These are phyloP conservation scores for Arthroderma sp. DNA, from an alignment of 2,329 filamentous ascomycete genomes.

Conservation along the genomic window DNA sequence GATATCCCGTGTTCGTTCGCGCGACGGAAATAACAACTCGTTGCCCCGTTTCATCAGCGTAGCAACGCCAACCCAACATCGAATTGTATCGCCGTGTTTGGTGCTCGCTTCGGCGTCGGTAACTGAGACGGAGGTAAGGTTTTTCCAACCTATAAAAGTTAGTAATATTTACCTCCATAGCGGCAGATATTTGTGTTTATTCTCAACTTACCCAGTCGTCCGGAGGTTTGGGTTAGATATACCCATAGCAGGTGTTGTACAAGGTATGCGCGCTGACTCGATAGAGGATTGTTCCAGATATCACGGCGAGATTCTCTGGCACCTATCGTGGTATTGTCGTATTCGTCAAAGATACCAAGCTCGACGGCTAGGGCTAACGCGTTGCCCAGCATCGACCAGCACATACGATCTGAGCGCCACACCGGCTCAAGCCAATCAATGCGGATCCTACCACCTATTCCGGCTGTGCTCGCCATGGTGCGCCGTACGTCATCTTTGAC, in stretches of 20 bases:
- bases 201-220: conserved; percentile 35
- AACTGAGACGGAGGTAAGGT: conserved; percentile 12
- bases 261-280: conserved; percentile 21
- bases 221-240: conserved; percentile 39
- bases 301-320: conserved; percentile 12
- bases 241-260: conserved; percentile 31
- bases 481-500: conserved; percentile 35
- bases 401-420: conserved; percentile 44
- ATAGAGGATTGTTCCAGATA: conserved; percentile 19
- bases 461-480: conserved; percentile 18
- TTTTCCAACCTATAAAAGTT: conserved; percentile 11
- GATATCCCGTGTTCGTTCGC: conserved; percentile 66
- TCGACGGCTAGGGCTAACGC: conserved; percentile 41
- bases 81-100: conserved; percentile 25
- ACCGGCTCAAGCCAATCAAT: conserved; percentile 43
- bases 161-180: conserved; percentile 18
- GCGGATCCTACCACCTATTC: conserved; percentile 32
- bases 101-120: conserved; percentile 10
- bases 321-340: conserved; percentile 29
- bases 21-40: conserved; percentile 65
- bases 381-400: conserved; percentile 46
- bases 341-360: conserved; percentile 37
- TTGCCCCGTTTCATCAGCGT: conserved; percentile 77
- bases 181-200: conserved; percentile 12
- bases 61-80: conserved; percentile 68